A percentile compares a stretch with the other conserved stretches of the same genome.
Conservation (phyloP, 2,329 filamentous ascomycete genomes). For the Anthostomella pinea region DNA sequence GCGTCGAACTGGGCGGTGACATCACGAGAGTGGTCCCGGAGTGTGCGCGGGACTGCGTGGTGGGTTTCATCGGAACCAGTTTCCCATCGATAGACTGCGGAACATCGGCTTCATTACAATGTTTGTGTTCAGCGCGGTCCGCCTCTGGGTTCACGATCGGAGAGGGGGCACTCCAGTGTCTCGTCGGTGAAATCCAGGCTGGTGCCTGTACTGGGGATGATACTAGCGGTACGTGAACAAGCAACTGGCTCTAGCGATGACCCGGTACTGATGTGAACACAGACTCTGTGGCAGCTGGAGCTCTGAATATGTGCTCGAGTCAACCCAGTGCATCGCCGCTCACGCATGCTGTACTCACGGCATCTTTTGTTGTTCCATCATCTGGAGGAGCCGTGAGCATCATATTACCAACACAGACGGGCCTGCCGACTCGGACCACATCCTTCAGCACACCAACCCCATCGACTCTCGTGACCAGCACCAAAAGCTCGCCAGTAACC, state of each 20-base stretch:
- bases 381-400: slow-evolving; percentile 15
- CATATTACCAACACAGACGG: slow-evolving; percentile 9
- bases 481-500: slow-evolving; percentile 3
- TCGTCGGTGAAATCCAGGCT: slow-evolving; percentile 50
- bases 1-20: slow-evolving; percentile 24
- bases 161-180: slow-evolving; percentile 69
- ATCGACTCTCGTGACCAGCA: slow-evolving; percentile 11
- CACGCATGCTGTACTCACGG: slow-evolving; percentile 57
- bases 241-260: slow-evolving; percentile 12
- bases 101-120: slow-evolving; percentile 51
- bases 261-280: slow-evolving; percentile 13
- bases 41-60: slow-evolving; percentile 49
- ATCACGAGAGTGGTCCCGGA: slow-evolving; percentile 25
- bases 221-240: slow-evolving; percentile 34
- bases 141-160: slow-evolving; percentile 64
- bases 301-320: slow-evolving; percentile 57
- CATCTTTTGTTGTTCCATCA: slow-evolving; percentile 46
- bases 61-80: slow-evolving; percentile 59
- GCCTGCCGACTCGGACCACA: slow-evolving; percentile 2
- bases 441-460: slow-evolving; percentile 8
- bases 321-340: slow-evolving; percentile 49
- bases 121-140: slow-evolving; percentile 61
- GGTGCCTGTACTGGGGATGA: slow-evolving; percentile 51
- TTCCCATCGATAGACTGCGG: slow-evolving; percentile 51
- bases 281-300: slow-evolving; percentile 29